These are phyloP conservation scores for Calonectria pteridis DNA, from an alignment of 2,329 filamentous ascomycete genomes.

Conservation along the genomic window DNA sequence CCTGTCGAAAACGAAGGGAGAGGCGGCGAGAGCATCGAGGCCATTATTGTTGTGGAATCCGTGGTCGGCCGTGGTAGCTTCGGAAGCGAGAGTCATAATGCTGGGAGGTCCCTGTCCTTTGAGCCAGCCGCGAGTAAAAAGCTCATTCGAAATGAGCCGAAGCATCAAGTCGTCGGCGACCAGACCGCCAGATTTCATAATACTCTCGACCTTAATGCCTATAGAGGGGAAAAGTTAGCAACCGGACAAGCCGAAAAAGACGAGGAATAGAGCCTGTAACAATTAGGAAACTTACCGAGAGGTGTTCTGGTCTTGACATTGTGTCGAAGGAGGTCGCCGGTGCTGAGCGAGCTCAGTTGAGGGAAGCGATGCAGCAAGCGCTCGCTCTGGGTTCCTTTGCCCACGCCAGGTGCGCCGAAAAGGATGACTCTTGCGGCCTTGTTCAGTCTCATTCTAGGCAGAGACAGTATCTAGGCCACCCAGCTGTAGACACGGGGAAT, in stretches of 20 bases:
- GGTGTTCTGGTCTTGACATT: constrained; percentile 93
- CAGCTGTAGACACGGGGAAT: not conserved
- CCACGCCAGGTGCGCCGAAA: constrained; percentile 94
- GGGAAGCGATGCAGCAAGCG: constrained; percentile 88
- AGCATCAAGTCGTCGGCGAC: constrained; percentile 94
- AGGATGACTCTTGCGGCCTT: constrained; percentile 93
- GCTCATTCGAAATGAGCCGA: constrained; percentile 90
- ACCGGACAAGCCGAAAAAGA: not conserved
- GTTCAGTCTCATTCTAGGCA: constrained; percentile 71
- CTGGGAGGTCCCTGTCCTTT: constrained; percentile 59
- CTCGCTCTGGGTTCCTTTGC: constrained; percentile 96
- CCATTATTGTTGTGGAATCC: constrained; percentile 48
- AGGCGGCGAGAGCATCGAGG: constrained; percentile 57
- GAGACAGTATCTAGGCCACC: constrained; percentile 38
- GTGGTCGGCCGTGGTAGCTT: constrained; percentile 53
- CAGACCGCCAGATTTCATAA: constrained; percentile 89
- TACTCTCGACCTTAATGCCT: constrained; percentile 92
- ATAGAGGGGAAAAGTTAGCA: constrained; percentile 27
- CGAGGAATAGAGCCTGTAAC: no score
- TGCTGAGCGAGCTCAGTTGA: constrained; percentile 91
- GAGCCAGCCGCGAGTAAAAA: constrained; percentile 88
- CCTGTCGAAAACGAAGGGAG: constrained; percentile 53
- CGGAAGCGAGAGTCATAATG: constrained; percentile 65
- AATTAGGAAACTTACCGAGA: constrained; percentile 72
- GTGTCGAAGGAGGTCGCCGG: constrained; percentile 89